These are phyloP conservation scores for Kokia cookei DNA, from an alignment of 441 rosid genomes.

Conservation along the genomic window DNA sequence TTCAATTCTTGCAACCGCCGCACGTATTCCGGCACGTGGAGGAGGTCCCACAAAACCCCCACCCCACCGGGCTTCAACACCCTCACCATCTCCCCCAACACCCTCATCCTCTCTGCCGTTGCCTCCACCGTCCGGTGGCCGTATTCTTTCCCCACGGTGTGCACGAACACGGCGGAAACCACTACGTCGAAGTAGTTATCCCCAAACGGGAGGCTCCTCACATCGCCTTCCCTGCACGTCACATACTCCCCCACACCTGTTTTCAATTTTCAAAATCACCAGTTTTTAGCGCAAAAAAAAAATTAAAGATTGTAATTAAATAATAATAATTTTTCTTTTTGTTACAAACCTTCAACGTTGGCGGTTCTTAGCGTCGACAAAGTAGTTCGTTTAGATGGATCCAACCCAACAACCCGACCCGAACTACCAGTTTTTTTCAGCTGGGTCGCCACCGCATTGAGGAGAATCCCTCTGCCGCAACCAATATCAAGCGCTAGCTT, in stretches of 20 bases:
- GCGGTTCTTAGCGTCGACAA: conserved; percentile 88
- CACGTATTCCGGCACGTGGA: conserved; percentile 84
- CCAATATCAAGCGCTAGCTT: conserved; percentile 85
- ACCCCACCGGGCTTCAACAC: conserved; percentile 73
- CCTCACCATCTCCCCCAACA: conserved; percentile 77
- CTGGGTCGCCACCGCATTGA: conserved; percentile 94
- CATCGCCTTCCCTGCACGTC: conserved; percentile 87
- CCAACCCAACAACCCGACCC: conserved; percentile 94
- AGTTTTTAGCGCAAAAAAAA: not conserved
- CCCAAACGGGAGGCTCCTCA: conserved; percentile 79
- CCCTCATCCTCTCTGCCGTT: conserved; percentile 83
- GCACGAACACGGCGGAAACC: conserved; percentile 81
- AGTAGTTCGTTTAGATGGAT: conserved; percentile 69
- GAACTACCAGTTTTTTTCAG: conserved; percentile 86
- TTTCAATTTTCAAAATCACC: not conserved
- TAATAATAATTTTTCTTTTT: too few relatives aligned
- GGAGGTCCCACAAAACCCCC: conserved; percentile 86
- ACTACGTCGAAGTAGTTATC: conserved; percentile 94
- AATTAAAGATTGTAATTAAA: not conserved
- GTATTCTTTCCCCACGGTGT: conserved; percentile 87
- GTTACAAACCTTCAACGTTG: conserved; percentile 61
- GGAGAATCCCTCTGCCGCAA: conserved; percentile 81
- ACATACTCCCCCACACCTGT: conserved; percentile 92
- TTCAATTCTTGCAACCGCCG: conserved; percentile 68
- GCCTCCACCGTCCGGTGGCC: conserved; percentile 91